A percentile compares a stretch with the other conserved stretches of the same genome.
phyloP scores from a whole-genome alignment of 768 basidiomycete genomes.

The Tricholoma hemisulphureum region DNA sequence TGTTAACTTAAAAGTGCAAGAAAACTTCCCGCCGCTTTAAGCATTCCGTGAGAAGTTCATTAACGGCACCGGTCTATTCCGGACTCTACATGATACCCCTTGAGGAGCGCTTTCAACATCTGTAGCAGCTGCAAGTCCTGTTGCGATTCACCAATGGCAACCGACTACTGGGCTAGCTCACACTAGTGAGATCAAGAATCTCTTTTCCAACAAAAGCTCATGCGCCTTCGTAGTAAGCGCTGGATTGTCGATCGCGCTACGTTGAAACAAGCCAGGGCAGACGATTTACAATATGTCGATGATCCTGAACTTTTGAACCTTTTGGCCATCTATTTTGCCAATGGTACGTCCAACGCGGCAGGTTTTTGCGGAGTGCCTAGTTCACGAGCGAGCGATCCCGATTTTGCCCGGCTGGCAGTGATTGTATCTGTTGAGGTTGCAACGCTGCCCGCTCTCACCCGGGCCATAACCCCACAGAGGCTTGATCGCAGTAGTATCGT shows the following conservation, averaged over 20 bases:
- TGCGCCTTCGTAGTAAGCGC: constrained; percentile 61
- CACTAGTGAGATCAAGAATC: constrained; percentile 65
- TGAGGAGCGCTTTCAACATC: no score
- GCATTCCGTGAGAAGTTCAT: background rate
- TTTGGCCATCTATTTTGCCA: constrained; percentile 85
- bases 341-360: constrained; percentile 45
- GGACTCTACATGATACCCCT: background rate
- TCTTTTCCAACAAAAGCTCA: constrained; percentile 10
- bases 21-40: constrained; percentile 7
- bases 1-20: constrained; percentile 6
- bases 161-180: constrained; percentile 90
- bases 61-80: background rate
- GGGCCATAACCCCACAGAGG: no score
- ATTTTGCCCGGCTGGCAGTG: no score
- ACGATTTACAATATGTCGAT: constrained; percentile 78
- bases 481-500: no score
- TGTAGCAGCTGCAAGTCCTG: no score
- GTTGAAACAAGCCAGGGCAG: constrained; percentile 66
- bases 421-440: no score
- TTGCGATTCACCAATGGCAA: constrained; percentile 55
- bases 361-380: no score
- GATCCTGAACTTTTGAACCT: constrained; percentile 77
- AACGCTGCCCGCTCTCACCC: no score
- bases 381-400: no score
- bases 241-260: constrained; percentile 87